Base-by-base conservation (phyloP, 331 rosid species). In the Ulmus americana region DNA sequence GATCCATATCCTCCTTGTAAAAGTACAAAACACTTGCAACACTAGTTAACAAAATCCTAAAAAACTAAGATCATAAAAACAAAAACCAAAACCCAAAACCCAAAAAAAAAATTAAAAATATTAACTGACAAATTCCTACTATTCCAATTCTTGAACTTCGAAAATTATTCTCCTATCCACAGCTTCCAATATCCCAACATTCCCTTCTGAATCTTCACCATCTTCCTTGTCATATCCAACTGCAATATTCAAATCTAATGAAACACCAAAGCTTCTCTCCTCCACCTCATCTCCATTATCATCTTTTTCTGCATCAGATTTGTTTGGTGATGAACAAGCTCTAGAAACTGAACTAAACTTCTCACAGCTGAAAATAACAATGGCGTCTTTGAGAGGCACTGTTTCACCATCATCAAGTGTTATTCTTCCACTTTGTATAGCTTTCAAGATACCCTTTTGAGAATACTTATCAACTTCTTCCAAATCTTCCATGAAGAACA, bases 401-500 rank as follows among this genome's bases (percentile, higher is more conserved):
- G 83, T 63, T 61, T 88, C 96, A 35, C 82, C 85, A 63, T 61
- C 63, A 4, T 78, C 66, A 73, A 83, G 71, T 42, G 57, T 72
- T 35, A 86, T 1, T 46, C 74, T 82, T 56, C 96, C 96, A 63
- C 60, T 78, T 61, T 80, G 64, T 45, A 88, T 88, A 2, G 88
- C 86, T 68, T 84, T 20, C 75, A 70, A 78, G 10, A 85, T 18
- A 74, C 94, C 94, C 82, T 76, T 84, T 63, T 64, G 84, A 39
- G 94, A 80, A 67, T 61, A 72, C 70, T 71, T 12, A 70, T 86
- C 96, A 45, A 80, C 83, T 67, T 78, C 81, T 0, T 88, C 88
- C 38, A 78, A 39, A 35, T 88, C 96, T 78, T 88, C 96, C 85
- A 88, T 57, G 72, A 85, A 78, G 77, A 88, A 85, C 75, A 88